These are phyloP conservation scores for Periconia sp. DNA, from an alignment of 2,329 filamentous ascomycete species.

Conservation along the genomic window DNA sequence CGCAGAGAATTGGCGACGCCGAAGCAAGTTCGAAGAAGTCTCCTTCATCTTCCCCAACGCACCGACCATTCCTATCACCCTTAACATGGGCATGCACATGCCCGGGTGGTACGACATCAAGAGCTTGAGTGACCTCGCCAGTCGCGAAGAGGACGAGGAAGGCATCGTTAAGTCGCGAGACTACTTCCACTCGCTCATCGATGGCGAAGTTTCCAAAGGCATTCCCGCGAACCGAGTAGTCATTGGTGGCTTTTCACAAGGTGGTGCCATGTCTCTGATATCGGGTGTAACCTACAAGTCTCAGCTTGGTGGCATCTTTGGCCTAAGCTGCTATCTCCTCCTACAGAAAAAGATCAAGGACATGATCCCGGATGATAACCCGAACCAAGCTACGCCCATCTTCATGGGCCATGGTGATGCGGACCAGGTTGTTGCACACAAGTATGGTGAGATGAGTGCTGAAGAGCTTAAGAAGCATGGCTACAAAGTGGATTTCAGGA, in stretches of 20 bases:
- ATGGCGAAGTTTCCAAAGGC: slow-evolving; percentile 76
- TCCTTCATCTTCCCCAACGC: slow-evolving; percentile 95
- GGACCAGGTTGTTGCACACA: slow-evolving; percentile 71
- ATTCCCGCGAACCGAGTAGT: slow-evolving; percentile 83
- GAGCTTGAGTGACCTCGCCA: slow-evolving; percentile 49
- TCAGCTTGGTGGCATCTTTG: slow-evolving; percentile 86
- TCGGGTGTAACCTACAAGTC: slow-evolving; percentile 71
- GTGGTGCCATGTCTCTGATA: slow-evolving; percentile 83
- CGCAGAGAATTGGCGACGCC: slow-evolving; percentile 83
- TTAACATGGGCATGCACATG: slow-evolving; percentile 77
- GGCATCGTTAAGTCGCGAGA: slow-evolving; percentile 74
- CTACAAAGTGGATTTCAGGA: slow-evolving; percentile 72
- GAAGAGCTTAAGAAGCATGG: slow-evolving; percentile 69
- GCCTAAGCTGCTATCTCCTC: slow-evolving; percentile 78
- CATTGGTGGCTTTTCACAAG: slow-evolving; percentile 82
- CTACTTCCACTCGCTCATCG: slow-evolving; percentile 78
- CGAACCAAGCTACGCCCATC: slow-evolving; percentile 76
- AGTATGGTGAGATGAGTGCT: slow-evolving; percentile 69
- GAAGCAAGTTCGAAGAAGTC: slow-evolving; percentile 81
- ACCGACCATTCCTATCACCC: slow-evolving; percentile 81
- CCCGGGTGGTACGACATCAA: slow-evolving; percentile 84
- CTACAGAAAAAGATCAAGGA: slow-evolving; percentile 65
- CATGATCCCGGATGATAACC: slow-evolving; percentile 45
- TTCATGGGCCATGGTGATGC: slow-evolving; percentile 85
- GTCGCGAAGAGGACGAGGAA: slow-evolving; percentile 62